Evolutionary conservation across 2,329 filamentous ascomycete genomes (phyloP).

Genomic region (Penicillium sp.): DNA sequence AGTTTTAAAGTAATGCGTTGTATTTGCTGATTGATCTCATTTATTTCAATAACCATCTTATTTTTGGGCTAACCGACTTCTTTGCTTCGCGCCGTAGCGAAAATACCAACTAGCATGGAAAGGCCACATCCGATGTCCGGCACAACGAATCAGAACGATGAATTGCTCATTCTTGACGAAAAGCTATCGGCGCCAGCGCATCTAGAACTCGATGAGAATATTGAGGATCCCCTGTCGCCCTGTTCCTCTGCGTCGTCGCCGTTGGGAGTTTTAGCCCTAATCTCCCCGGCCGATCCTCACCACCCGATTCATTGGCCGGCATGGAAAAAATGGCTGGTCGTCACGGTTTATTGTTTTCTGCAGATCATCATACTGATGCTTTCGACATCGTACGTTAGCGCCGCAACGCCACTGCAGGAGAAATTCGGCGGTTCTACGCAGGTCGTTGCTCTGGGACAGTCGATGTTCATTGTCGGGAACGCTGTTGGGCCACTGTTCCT

Average conservation of each 20-base stretch:
- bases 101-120: neutral
- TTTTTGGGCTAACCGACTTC: too few relatives aligned
- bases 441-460: conserved; percentile 39
- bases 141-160: neutral
- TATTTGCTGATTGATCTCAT: neutral
- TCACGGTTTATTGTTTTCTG: conserved; percentile 27
- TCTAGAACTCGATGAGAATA: neutral
- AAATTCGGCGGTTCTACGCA: conserved; percentile 36
- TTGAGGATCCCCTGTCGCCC: neutral
- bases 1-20: neutral
- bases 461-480: conserved; percentile 42
- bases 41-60: too few relatives aligned
- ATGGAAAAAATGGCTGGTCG: conserved; percentile 21
- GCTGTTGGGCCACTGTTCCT: conserved; percentile 41
- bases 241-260: neutral
- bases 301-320: conserved; percentile 19
- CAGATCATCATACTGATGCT: conserved; percentile 39
- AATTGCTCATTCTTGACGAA: neutral
- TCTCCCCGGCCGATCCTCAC: conserved; percentile 15
- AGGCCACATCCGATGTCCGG: neutral
- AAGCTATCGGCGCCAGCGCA: neutral
- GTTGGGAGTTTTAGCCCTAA: conserved; percentile 6
- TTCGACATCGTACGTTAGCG: conserved; percentile 38
- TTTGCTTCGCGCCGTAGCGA: neutral
- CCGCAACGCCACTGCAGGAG: conserved; percentile 35